Evolutionary conservation across 345 rosid genomes (phyloP).

Genomic region (Lumnitzera racemosa): DNA sequence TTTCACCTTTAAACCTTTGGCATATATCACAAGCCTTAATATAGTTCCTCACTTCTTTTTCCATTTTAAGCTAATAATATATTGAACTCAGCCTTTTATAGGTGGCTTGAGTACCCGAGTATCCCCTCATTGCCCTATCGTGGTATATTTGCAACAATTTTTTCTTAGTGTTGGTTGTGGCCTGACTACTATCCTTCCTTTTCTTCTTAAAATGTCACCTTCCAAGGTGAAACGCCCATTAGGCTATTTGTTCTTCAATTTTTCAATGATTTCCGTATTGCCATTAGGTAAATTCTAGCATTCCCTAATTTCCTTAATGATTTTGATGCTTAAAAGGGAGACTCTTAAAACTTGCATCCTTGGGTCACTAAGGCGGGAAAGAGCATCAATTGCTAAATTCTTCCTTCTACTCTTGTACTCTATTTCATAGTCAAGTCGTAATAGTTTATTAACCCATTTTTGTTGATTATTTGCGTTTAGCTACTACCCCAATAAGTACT

Average conservation of each 20-base stretch:
- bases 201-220: neutral
- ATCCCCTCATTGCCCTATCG: neutral
- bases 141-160: neutral
- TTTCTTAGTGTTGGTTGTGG: neutral
- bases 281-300: no score
- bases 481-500: neutral
- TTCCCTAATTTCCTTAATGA: no score
- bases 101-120: neutral
- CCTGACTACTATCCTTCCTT: neutral
- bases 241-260: neutral
- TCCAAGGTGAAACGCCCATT: neutral
- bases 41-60: neutral
- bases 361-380: neutral
- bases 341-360: no score
- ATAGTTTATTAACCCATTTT: slow-evolving; percentile 3
- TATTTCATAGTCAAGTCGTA: slow-evolving; percentile 3
- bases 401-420: neutral
- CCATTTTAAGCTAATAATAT: neutral
- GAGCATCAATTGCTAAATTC: slow-evolving; percentile 1
- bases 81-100: neutral
- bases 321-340: no score
- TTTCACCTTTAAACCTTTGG: no score
- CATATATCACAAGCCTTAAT: neutral
- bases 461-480: neutral
- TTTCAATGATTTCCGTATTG: no score